Conservation (phyloP, 2,329 filamentous ascomycete genomes). For the Claviceps citrina region DNA sequence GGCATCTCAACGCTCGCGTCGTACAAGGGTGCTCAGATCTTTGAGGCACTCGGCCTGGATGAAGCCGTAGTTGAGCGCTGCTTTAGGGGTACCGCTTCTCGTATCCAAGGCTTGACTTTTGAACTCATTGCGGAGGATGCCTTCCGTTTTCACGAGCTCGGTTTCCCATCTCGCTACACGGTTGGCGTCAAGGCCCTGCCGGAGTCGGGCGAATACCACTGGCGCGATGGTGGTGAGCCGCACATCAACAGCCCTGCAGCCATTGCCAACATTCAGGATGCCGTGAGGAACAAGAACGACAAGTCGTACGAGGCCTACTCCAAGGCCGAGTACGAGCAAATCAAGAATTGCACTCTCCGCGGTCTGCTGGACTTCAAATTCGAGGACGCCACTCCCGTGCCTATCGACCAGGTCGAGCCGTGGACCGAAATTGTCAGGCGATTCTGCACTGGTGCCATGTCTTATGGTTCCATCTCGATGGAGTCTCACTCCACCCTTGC, state of each 20-base stretch:
- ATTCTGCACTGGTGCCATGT: constrained; percentile 96
- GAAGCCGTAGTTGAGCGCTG: constrained; percentile 84
- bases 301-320: constrained; percentile 98
- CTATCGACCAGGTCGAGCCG: constrained; percentile 91
- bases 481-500: constrained; percentile 92
- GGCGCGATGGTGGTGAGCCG: constrained; percentile 88
- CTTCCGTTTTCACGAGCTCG: constrained; percentile 87
- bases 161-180: constrained; percentile 69
- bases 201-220: constrained; percentile 95
- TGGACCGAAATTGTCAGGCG: constrained; percentile 96
- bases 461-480: constrained; percentile 96
- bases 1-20: constrained; percentile 91
- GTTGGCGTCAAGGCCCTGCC: constrained; percentile 63
- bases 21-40: constrained; percentile 97
- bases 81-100: constrained; percentile 86
- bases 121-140: constrained; percentile 87
- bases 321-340: constrained; percentile 81
- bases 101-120: constrained; percentile 88
- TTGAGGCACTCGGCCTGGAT: constrained; percentile 86
- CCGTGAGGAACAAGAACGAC: constrained; percentile 91
- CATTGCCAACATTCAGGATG: constrained; percentile 94
- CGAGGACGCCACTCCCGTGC: constrained; percentile 67
- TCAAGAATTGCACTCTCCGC: constrained; percentile 89
- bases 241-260: constrained; percentile 90
- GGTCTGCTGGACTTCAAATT: constrained; percentile 94